These are phyloP conservation scores for Irpex rosettiformis DNA, from an alignment of 1,284 basidiomycete species.

Conservation along the genomic window DNA sequence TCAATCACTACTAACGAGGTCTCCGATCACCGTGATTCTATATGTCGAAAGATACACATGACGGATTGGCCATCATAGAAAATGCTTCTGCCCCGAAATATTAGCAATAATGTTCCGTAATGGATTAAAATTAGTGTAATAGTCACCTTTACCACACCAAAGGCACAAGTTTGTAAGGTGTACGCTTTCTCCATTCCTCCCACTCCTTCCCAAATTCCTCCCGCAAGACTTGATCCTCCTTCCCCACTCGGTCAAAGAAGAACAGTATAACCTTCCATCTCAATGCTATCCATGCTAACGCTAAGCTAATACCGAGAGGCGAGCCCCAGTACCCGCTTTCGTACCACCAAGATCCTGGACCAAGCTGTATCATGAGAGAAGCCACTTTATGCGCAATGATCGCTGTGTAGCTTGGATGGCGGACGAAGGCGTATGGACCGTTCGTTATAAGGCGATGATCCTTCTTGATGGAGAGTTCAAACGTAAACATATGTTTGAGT, in stretches of 20 bases:
- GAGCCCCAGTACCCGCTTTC: background rate
- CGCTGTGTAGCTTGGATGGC: conserved; percentile 10
- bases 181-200: conserved; percentile 12
- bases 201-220: conserved; percentile 14
- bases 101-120: background rate
- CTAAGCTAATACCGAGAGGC: background rate
- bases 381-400: background rate
- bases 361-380: background rate
- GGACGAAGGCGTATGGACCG: conserved; percentile 6
- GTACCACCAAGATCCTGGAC: background rate
- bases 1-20: no score
- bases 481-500: conserved; percentile 3
- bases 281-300: background rate
- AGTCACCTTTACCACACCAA: conserved; percentile 6
- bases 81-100: no score
- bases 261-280: background rate
- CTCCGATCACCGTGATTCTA: no score
- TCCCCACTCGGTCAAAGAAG: background rate
- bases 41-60: no score
- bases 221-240: conserved; percentile 12
- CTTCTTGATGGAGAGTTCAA: conserved; percentile 2
- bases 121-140: background rate
- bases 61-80: no score
- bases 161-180: conserved; percentile 14
- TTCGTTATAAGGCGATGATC: conserved; percentile 6